Conservation (phyloP, 139 green algal genomes). For the Closterium sp. region DNA sequence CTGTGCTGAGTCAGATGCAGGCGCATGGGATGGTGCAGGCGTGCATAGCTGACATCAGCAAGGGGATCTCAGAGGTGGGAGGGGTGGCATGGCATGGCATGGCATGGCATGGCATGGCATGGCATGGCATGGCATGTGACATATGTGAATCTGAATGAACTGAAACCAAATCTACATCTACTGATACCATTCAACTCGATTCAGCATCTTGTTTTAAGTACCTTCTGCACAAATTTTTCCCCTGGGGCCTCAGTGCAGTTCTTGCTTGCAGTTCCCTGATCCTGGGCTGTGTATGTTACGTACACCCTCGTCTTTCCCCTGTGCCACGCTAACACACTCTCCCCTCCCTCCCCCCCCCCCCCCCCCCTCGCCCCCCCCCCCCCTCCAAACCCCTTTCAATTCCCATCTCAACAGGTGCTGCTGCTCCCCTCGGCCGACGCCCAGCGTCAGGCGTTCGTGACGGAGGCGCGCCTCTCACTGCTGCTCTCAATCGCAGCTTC, state of each 20-base stretch:
- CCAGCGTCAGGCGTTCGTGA: not conserved
- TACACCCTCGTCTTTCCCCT: not conserved
- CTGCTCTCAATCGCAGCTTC: not conserved
- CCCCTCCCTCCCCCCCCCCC: not conserved
- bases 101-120: not conserved
- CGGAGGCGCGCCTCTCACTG: not conserved
- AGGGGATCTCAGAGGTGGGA: not conserved
- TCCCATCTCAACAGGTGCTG: not conserved
- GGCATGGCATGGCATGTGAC: no score
- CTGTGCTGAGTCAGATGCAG: not conserved
- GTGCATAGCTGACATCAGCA: not conserved
- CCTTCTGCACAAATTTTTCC: no score
- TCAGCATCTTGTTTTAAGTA: no score
- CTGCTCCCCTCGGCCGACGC: not conserved
- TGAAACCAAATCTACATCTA: no score
- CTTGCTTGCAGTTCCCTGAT: no score
- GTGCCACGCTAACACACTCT: not conserved
- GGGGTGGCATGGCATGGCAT: not conserved
- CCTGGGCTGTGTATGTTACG: not conserved
- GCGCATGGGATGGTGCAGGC: not conserved
- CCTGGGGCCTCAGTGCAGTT: no score
- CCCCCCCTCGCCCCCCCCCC: not conserved
- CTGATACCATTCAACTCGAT: no score
- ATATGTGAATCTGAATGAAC: no score
- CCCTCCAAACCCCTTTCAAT: not conserved